Conservation (phyloP, 2,329 filamentous ascomycete genomes). For the Furcasterigmium furcatum region DNA sequence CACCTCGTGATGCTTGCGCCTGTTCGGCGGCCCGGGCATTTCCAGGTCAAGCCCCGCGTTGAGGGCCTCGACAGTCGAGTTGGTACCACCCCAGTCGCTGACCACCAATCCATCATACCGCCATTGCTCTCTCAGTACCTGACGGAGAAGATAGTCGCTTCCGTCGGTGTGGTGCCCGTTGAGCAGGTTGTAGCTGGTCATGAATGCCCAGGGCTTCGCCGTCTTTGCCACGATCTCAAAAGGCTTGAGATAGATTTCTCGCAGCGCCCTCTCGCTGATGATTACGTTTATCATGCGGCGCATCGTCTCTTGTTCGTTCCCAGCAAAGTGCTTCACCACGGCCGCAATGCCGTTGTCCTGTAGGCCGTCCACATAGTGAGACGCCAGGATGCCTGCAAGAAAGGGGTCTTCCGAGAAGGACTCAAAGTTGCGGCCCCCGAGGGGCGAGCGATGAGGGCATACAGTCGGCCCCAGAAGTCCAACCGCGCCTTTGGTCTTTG, state of each 20-base stretch:
- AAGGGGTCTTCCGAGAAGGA: conserved; percentile 44
- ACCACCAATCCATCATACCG: conserved; percentile 40
- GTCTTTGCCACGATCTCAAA: conserved; percentile 32
- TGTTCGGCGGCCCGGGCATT: conserved; percentile 26
- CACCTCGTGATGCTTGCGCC: too few relatives aligned
- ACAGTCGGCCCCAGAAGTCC: conserved; percentile 66
- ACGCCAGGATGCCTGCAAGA: conserved; percentile 38
- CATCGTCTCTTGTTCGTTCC: background rate
- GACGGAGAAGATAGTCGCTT: conserved; percentile 30
- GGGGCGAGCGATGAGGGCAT: conserved; percentile 43
- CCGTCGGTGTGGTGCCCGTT: conserved; percentile 38
- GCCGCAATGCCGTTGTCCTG: conserved; percentile 17
- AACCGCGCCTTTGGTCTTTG: conserved; percentile 60
- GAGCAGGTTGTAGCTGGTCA: conserved; percentile 34
- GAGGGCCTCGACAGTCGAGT: conserved; percentile 27
- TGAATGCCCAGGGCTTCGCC: conserved; percentile 29
- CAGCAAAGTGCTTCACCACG: background rate
- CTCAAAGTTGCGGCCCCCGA: conserved; percentile 46
- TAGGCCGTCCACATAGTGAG: conserved; percentile 38
- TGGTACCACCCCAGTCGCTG: conserved; percentile 41
- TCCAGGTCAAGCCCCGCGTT: conserved; percentile 26
- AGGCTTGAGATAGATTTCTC: conserved; percentile 26
- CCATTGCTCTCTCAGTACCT: conserved; percentile 39
- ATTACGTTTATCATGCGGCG: background rate
- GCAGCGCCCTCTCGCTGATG: background rate